A percentile compares a stretch with the other conserved stretches of the same genome.
These are phyloP conservation scores for Oemleria cerasiformis DNA, from an alignment of 306 rosid genomes.

Conservation along the genomic window DNA sequence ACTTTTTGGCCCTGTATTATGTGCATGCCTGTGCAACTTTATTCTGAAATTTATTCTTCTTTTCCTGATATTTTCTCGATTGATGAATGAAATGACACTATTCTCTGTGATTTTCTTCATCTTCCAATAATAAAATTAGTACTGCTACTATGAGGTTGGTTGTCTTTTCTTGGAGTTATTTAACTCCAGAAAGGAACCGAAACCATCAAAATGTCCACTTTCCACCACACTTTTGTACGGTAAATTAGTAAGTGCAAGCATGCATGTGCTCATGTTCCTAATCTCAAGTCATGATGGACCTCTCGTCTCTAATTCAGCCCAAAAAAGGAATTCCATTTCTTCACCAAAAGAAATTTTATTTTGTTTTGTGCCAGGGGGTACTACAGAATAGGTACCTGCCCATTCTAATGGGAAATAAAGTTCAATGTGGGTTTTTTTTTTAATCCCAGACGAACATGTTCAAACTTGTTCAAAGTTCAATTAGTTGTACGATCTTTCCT, in stretches of 20 bases:
- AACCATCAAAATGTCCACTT: neutral
- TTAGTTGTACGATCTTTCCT: neutral
- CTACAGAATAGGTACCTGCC: too few relatives aligned
- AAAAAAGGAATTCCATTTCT: too few relatives aligned
- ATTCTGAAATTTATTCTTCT: neutral
- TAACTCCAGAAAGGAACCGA: neutral
- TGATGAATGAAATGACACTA: neutral
- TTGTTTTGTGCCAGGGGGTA: neutral
- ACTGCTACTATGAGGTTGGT: neutral
- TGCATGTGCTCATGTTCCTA: neutral
- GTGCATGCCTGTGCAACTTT: neutral
- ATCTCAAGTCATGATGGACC: neutral
- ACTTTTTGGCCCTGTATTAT: neutral
- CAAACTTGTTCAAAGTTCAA: too few relatives aligned
- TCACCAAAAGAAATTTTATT: too few relatives aligned
- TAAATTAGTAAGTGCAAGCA: neutral
- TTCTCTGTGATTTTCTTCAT: neutral
- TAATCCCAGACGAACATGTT: too few relatives aligned
- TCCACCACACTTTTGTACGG: neutral
- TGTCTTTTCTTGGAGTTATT: neutral
- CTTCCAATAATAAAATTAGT: neutral
- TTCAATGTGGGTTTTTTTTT: neutral
- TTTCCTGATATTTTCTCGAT: neutral
- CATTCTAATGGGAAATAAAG: neutral
- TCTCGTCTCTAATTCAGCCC: too few relatives aligned